phyloP scores from a whole-genome alignment of 768 basidiomycete genomes.

The Lactifluus subvellereus region DNA sequence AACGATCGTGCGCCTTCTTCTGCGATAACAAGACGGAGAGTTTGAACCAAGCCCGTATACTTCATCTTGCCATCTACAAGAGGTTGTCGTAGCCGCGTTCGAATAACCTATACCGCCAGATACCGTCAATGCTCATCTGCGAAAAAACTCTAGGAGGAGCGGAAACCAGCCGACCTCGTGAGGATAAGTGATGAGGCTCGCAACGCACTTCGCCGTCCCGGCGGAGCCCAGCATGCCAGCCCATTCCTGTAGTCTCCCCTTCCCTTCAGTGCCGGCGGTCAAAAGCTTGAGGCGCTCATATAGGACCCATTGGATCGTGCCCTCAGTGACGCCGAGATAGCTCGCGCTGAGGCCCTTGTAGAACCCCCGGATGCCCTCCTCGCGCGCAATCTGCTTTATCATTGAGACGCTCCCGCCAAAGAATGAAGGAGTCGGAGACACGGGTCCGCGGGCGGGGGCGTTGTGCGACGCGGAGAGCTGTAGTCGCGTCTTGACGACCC shows the following conservation, averaged over 20 bases:
- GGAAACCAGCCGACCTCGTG: slow-evolving; percentile 68
- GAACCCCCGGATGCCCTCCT: slow-evolving; percentile 82
- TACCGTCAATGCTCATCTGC: neutral
- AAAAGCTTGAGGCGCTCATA: slow-evolving; percentile 88
- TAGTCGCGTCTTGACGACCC: slow-evolving; percentile 97
- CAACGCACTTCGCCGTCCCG: slow-evolving; percentile 89
- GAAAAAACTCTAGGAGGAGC: neutral
- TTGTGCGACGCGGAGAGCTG: slow-evolving; percentile 52
- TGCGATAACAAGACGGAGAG: slow-evolving; percentile 72
- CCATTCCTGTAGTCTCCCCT: slow-evolving; percentile 62
- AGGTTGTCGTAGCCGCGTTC: slow-evolving; percentile 90
- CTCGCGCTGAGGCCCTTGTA: slow-evolving; percentile 95
- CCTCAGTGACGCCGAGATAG: slow-evolving; percentile 93
- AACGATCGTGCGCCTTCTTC: slow-evolving; percentile 86
- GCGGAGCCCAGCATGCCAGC: slow-evolving; percentile 81
- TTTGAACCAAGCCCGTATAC: slow-evolving; percentile 84
- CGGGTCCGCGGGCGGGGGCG: neutral
- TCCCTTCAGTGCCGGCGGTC: slow-evolving; percentile 46
- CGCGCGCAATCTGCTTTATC: slow-evolving; percentile 67
- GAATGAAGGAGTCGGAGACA: slow-evolving; percentile 27
- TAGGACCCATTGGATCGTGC: slow-evolving; percentile 94
- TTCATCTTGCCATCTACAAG: slow-evolving; percentile 69
- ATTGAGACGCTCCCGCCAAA: slow-evolving; percentile 52
- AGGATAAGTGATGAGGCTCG: slow-evolving; percentile 93
- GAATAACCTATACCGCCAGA: slow-evolving; percentile 56